Evolutionary conservation across 805 yeast genomes (phyloP).

Genomic region (Candida coquimbonensis): DNA sequence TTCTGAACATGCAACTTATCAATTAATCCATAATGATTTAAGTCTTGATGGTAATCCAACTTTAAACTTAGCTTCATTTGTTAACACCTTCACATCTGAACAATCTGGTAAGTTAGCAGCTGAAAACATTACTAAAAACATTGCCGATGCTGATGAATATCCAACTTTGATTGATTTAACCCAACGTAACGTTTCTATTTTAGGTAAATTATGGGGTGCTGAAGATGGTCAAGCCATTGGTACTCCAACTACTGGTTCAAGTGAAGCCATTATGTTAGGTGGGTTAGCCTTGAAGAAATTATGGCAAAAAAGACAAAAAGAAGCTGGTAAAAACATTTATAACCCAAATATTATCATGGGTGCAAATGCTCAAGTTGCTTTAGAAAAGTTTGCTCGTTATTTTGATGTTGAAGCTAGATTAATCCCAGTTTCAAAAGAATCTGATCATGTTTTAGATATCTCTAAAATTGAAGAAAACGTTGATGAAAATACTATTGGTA

Average conservation of each 20-base stretch:
- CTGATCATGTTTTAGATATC: conserved; percentile 60
- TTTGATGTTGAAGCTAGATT: conserved; percentile 85
- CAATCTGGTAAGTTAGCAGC: conserved; percentile 44
- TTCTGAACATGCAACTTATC: conserved; percentile 45
- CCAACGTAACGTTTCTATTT: conserved; percentile 72
- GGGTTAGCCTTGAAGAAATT: conserved; percentile 87
- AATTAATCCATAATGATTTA: conserved; percentile 65
- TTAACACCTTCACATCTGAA: conserved; percentile 64
- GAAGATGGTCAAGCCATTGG: conserved; percentile 57
- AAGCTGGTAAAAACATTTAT: conserved; percentile 48
- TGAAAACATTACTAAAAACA: conserved; percentile 76
- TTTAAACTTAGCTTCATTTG: conserved; percentile 83
- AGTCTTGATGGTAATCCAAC: conserved; percentile 79
- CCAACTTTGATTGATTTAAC: conserved; percentile 79
- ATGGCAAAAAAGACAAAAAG: conserved; percentile 69
- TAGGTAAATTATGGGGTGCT: conserved; percentile 79
- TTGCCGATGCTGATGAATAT: conserved; percentile 92
- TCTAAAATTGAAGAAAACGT: conserved; percentile 51
- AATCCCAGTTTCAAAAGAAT: conserved; percentile 53
- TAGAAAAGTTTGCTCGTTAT: conserved; percentile 90
- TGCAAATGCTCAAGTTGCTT: conserved; percentile 86
- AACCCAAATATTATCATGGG: conserved; percentile 90
- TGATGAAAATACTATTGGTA: conserved; percentile 91
- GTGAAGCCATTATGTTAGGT: conserved; percentile 90
- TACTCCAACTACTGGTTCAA: conserved; percentile 89